Percentiles rank a stretch among this genome's conserved stretches.
These are phyloP conservation scores for Bathelium albidoporum DNA, from an alignment of 495 filamentous ascomycete genomes.

Conservation along the genomic window DNA sequence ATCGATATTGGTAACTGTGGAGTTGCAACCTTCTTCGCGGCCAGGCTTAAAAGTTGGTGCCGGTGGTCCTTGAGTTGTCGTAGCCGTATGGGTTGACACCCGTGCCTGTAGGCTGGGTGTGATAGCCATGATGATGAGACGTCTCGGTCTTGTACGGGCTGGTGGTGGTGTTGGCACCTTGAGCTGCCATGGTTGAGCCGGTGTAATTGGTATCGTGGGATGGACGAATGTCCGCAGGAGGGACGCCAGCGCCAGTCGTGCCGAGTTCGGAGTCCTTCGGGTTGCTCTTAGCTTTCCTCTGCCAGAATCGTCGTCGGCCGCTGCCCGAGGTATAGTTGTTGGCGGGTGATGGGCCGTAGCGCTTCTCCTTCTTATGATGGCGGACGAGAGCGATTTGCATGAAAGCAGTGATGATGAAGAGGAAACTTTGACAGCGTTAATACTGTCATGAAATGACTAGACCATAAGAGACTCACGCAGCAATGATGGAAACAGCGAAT, in stretches of 20 bases:
- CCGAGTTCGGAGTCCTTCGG: constrained; percentile 15
- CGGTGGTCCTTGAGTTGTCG: constrained; percentile 13
- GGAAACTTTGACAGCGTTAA: constrained; percentile 31
- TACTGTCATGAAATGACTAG: background rate
- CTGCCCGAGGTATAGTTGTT: constrained; percentile 70
- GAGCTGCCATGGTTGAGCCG: constrained; percentile 23
- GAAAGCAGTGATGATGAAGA: constrained; percentile 20
- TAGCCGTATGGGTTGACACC: constrained; percentile 24
- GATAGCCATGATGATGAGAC: constrained; percentile 17
- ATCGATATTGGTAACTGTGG: background rate
- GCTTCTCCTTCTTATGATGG: constrained; percentile 66
- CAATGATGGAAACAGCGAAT: constrained; percentile 69
- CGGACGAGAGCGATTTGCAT: constrained; percentile 54
- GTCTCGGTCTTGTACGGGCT: constrained; percentile 6
- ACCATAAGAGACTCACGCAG: constrained; percentile 50
- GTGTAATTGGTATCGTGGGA: constrained; percentile 30
- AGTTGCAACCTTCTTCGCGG: background rate
- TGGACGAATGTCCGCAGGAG: constrained; percentile 20
- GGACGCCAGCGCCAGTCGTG: constrained; percentile 18
- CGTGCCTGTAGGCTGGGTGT: constrained; percentile 20
- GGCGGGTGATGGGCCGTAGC: constrained; percentile 63
- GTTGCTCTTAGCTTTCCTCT: constrained; percentile 31
- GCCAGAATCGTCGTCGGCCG: constrained; percentile 43
- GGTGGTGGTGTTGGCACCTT: constrained; percentile 3
- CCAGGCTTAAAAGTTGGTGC: constrained; percentile 8